Conservation (phyloP, 192 early-diverging fungal species). For the Coemansia reversa region DNA sequence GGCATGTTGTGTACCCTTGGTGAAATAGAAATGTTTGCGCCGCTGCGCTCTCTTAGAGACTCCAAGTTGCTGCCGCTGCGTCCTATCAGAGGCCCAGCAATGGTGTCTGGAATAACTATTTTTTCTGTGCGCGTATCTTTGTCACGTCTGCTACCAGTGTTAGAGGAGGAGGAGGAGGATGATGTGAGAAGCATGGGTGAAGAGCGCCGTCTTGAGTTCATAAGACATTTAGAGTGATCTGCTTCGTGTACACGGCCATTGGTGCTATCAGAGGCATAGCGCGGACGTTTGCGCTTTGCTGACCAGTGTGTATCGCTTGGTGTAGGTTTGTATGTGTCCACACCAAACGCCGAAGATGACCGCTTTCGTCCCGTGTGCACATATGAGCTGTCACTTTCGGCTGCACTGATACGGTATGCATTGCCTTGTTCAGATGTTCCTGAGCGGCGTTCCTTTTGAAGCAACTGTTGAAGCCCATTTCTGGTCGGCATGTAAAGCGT, state of each 20-base stretch:
- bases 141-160: not conserved
- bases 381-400: not conserved
- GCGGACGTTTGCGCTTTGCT: slow-evolving; percentile 16
- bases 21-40: slow-evolving; percentile 38
- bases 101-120: slow-evolving; percentile 33
- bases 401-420: slow-evolving; percentile 3
- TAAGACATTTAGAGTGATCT: not conserved
- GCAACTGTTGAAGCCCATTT: slow-evolving; percentile 31
- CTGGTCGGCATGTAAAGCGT: slow-evolving; percentile 31
- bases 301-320: not conserved
- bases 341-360: slow-evolving; percentile 20
- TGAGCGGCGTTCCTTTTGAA: slow-evolving; percentile 19
- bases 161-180: not conserved
- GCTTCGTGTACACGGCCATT: not conserved
- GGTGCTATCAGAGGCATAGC: slow-evolving; percentile 30
- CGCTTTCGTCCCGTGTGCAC: slow-evolving; percentile 19
- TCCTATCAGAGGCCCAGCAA: slow-evolving; percentile 48
- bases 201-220: not conserved
- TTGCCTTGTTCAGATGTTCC: not conserved
- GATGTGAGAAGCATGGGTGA: not conserved
- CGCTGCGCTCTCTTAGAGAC: slow-evolving; percentile 23
- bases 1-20: slow-evolving; percentile 26
- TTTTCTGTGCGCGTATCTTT: slow-evolving; percentile 15
- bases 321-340: slow-evolving; percentile 9
- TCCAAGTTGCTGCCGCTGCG: slow-evolving; percentile 36